Percentiles rank a stretch among this genome's conserved stretches.
phyloP scores from a whole-genome alignment of 2,329 filamentous ascomycete species.

The Colletotrichum sp. region DNA sequence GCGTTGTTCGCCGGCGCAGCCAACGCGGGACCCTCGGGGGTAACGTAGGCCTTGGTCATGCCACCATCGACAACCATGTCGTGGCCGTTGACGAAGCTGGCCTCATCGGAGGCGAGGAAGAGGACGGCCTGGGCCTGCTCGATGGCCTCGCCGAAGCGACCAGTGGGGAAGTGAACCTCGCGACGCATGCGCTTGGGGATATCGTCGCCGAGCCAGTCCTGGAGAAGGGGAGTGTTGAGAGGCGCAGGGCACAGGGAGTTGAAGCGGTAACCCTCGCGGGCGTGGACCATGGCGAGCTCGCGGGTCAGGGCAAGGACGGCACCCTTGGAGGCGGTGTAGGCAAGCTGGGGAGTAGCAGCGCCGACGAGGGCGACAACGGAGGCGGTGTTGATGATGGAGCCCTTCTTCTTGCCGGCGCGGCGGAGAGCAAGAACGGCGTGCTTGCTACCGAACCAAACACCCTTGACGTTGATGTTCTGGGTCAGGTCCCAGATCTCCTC shows the following conservation, averaged over 20 bases:
- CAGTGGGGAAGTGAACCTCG: constrained; percentile 88
- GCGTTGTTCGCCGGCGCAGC: constrained; percentile 66
- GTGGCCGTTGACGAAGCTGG: constrained; percentile 86
- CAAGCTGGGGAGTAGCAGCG: constrained; percentile 85
- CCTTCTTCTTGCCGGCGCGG: constrained; percentile 77
- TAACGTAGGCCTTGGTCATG: constrained; percentile 91
- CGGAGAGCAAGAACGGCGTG: constrained; percentile 85
- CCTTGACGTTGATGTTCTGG: constrained; percentile 95
- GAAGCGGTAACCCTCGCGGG: constrained; percentile 86
- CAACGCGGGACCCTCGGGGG: constrained; percentile 63
- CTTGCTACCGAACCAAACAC: constrained; percentile 96
- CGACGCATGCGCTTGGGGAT: constrained; percentile 79
- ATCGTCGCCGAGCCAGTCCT: constrained; percentile 94
- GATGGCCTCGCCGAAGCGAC: constrained; percentile 90
- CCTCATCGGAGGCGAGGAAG: constrained; percentile 87
- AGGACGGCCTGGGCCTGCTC: constrained; percentile 91
- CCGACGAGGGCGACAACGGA: constrained; percentile 88
- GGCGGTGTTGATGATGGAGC: constrained; percentile 90
- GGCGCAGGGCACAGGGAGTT: constrained; percentile 91
- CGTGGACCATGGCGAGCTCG: constrained; percentile 91
- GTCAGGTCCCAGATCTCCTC: constrained; percentile 95
- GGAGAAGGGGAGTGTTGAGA: constrained; percentile 88
- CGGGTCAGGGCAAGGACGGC: constrained; percentile 89
- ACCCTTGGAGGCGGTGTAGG: constrained; percentile 94
- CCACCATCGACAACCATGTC: constrained; percentile 97